These are phyloP conservation scores for Leptodermis oblonga DNA, from an alignment of 257 asterid genomes.

Conservation along the genomic window DNA sequence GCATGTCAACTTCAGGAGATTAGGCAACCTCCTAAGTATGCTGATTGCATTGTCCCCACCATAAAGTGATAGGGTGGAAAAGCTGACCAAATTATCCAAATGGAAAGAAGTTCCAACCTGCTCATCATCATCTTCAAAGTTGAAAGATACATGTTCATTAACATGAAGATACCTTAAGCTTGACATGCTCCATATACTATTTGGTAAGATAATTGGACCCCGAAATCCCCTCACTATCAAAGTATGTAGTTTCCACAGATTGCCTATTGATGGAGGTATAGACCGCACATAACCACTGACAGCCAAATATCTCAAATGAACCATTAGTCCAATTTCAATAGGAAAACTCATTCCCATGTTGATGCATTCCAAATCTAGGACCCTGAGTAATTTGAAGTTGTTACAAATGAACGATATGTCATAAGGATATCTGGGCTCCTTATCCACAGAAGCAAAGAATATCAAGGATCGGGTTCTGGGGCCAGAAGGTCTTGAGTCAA, in stretches of 20 bases:
- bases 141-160: not conserved
- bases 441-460: conserved; percentile 12
- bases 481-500: conserved; percentile 8
- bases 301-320: conserved; percentile 20
- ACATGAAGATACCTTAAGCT: conserved; percentile 15
- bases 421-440: not conserved
- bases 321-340: not conserved
- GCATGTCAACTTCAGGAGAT: conserved; percentile 13
- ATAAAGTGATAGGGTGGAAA: conserved; percentile 2
- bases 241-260: conserved; percentile 6
- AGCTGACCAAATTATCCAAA: conserved; percentile 3
- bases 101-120: not conserved
- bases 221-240: not conserved
- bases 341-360: not conserved
- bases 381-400: conserved; percentile 3
- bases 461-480: not conserved
- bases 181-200: conserved; percentile 5
- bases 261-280: not conserved
- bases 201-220: not conserved
- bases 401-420: not conserved
- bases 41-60: not conserved
- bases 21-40: not conserved
- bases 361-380: conserved; percentile 6
- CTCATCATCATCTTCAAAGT: not conserved
- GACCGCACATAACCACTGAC: not conserved